Evolutionary conservation across 768 basidiomycete species (phyloP).

Genomic region (Tricholoma sp.): DNA sequence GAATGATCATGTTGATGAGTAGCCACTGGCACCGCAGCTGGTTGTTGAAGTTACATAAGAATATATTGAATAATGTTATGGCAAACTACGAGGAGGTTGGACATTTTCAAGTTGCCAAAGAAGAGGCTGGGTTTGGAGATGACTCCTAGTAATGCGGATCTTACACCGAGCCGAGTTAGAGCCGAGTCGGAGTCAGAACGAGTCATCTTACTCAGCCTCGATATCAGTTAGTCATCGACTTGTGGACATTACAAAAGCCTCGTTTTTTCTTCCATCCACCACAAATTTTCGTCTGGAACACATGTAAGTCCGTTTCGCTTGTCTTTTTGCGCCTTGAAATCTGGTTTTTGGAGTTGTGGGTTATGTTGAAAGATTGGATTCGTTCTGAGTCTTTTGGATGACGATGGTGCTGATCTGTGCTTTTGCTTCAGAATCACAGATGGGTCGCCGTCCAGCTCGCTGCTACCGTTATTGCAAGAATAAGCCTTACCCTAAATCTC

Average conservation of each 20-base stretch:
- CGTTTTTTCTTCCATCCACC: not conserved
- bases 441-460: constrained; percentile 97
- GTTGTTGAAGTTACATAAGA: too few relatives aligned
- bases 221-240: not conserved
- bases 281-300: not conserved
- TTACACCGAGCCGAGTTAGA: too few relatives aligned
- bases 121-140: too few relatives aligned
- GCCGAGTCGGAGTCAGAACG: not conserved
- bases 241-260: not conserved
- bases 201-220: not conserved
- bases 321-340: not conserved
- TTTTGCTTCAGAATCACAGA: constrained; percentile 33
- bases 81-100: too few relatives aligned
- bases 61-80: too few relatives aligned
- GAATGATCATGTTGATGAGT: too few relatives aligned
- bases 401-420: not conserved
- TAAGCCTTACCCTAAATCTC: constrained; percentile 94
- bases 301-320: not conserved
- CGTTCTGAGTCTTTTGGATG: not conserved
- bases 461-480: constrained; percentile 99
- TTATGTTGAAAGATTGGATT: not conserved
- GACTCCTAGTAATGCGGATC: too few relatives aligned
- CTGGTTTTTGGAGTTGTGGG: not conserved
- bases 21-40: too few relatives aligned
- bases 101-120: too few relatives aligned